Percentiles rank a stretch among this genome's conserved stretches.
Conservation (phyloP, 805 yeast genomes). For the Tetrapisispora nanseiensis region DNA sequence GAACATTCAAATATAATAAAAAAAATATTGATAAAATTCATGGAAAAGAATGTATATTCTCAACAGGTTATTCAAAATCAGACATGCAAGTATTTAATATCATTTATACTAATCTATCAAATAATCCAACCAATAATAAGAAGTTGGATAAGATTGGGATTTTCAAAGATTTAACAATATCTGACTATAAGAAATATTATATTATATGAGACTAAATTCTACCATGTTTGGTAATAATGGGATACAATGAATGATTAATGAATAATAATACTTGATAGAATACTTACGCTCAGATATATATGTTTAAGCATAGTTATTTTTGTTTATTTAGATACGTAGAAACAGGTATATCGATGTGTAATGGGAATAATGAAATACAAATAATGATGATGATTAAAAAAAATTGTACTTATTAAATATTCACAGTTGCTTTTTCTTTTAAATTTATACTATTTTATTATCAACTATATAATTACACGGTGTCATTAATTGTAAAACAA, state of each 20-base stretch:
- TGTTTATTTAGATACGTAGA: background rate
- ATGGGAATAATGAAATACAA: too few relatives aligned
- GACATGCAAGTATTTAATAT: conserved; percentile 34
- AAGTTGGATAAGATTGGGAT: too few relatives aligned
- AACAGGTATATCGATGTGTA: background rate
- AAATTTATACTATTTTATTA: background rate
- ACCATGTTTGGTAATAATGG: too few relatives aligned
- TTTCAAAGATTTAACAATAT: background rate
- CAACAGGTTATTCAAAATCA: conserved; percentile 58
- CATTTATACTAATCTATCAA: conserved; percentile 2
- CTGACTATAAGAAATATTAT: conserved; percentile 1
- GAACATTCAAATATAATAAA: conserved; percentile 5
- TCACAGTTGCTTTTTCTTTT: background rate
- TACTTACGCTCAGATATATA: too few relatives aligned
- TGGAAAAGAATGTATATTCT: conserved; percentile 39
- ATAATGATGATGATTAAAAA: too few relatives aligned
- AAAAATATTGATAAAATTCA: conserved; percentile 21
- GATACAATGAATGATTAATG: too few relatives aligned
- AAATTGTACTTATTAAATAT: too few relatives aligned
- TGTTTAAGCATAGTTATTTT: too few relatives aligned
- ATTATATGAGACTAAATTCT: too few relatives aligned
- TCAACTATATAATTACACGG: too few relatives aligned
- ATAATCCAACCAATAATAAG: background rate
- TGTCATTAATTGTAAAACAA: conserved; percentile 8
- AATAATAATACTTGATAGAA: too few relatives aligned